phyloP scores from a whole-genome alignment of 306 rosid genomes.

The Arachis hypogaea region DNA sequence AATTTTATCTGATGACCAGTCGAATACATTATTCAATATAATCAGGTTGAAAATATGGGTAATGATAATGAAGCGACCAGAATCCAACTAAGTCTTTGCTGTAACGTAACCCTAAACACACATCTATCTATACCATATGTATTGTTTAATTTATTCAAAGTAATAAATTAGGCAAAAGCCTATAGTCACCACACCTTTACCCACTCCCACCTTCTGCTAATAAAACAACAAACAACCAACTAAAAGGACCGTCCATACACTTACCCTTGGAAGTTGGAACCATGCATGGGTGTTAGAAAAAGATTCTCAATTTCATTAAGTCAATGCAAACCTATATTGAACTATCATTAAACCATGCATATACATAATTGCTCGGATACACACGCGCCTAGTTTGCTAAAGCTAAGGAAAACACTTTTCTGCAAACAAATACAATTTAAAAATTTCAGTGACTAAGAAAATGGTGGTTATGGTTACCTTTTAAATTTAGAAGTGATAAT shows the following conservation, averaged over 20 bases:
- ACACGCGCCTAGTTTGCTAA: neutral
- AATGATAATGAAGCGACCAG: neutral
- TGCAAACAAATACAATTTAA: neutral
- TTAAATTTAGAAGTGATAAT: too few species aligned
- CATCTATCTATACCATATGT: neutral
- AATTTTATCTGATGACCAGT: too few species aligned
- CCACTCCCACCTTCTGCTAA: constrained; percentile 12
- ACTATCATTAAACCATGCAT: neutral
- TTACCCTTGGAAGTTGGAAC: neutral
- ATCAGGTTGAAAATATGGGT: neutral
- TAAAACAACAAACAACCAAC: neutral
- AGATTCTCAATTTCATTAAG: neutral
- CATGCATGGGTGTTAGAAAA: neutral
- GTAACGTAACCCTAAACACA: neutral
- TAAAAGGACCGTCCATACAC: neutral
- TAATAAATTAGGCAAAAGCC: neutral
- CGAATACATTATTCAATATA: too few species aligned
- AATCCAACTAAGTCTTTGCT: constrained; percentile 7
- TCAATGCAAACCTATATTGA: neutral
- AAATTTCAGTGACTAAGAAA: too few species aligned
- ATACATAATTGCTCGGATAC: neutral
- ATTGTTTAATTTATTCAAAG: neutral
- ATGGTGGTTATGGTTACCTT: too few species aligned
- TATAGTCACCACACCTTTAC: neutral
- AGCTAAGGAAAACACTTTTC: neutral